These are phyloP conservation scores for Komagataella populi DNA, from an alignment of 805 yeast species.

Conservation along the genomic window DNA sequence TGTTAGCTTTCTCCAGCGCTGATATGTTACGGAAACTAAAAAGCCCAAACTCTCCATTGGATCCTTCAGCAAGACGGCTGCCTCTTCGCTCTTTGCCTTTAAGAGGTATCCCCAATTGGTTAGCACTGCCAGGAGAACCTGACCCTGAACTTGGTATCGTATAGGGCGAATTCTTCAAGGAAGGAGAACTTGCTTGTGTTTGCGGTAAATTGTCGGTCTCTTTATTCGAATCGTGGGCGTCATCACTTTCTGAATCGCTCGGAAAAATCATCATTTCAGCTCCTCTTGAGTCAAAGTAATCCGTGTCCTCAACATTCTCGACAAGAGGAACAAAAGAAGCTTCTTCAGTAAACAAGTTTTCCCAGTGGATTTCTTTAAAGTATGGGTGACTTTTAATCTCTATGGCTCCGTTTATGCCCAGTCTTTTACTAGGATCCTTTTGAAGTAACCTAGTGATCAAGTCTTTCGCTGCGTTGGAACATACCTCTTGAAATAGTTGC, in stretches of 20 bases:
- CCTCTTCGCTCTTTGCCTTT: slow-evolving; percentile 60
- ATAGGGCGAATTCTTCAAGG: slow-evolving; percentile 11
- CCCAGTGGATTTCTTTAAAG: slow-evolving; percentile 67
- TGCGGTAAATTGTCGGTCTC: slow-evolving; percentile 7
- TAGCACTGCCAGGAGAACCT: slow-evolving; percentile 9
- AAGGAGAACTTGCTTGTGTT: slow-evolving; percentile 1
- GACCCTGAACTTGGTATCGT: slow-evolving; percentile 12
- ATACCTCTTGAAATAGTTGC: slow-evolving; percentile 36
- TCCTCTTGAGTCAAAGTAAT: slow-evolving; percentile 85
- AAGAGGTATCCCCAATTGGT: slow-evolving; percentile 31
- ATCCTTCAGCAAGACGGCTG: slow-evolving; percentile 55
- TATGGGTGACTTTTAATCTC: slow-evolving; percentile 76
- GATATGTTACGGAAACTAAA: slow-evolving; percentile 83
- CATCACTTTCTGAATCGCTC: slow-evolving; percentile 22
- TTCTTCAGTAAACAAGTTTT: slow-evolving; percentile 46
- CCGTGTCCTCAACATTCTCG: slow-evolving; percentile 77
- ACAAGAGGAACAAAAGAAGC: slow-evolving; percentile 75
- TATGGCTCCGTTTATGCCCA: slow-evolving; percentile 67
- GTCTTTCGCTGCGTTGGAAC: slow-evolving; percentile 61
- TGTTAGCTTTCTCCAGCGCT: slow-evolving; percentile 86
- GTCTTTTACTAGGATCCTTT: slow-evolving; percentile 49
- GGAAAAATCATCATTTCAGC: slow-evolving; percentile 61
- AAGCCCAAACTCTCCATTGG: slow-evolving; percentile 72
- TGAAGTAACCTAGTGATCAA: slow-evolving; percentile 50
- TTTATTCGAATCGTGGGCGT: slow-evolving; percentile 16